Base-by-base conservation (phyloP, 768 basidiomycete species). In the Pulveroboletus frians region DNA sequence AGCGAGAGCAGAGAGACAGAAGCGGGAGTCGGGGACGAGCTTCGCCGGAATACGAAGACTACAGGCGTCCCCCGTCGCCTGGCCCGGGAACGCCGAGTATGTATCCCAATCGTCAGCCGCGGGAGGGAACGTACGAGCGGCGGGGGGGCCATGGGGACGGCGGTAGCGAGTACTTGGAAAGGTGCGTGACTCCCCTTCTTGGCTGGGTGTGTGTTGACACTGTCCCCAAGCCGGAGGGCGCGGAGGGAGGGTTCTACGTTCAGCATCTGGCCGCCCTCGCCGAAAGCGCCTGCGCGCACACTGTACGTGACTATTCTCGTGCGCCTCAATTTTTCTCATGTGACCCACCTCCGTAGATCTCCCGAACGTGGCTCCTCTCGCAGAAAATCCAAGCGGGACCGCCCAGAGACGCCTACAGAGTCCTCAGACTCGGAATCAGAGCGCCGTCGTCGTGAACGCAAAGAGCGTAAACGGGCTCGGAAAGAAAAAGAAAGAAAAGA, bases 191-290 rank as follows among this genome's bases (percentile, higher is more conserved):
- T 27, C 14, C 23, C 15, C 17, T 30, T 36, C 14, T 13, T 47
- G 7, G 9, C 11, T 29, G 13, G 47, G 9, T 11, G 27, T 17
- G 27, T 44, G 7, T 42, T 56, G 31, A 48, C 1, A n/a, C 14
- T 5, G 1, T 29, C 38, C 49, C 44, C 1, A 51, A 92, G 90
- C 57, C 90, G 91, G 29, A 75, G 87, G 47, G 62, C 73, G 40
- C 83, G 91, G 62, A 75, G 91, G 41, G 81, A 81, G 56, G 72
- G 57, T 5, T 77, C 69, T 9, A 74, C 73, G 5, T 64, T 81
- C 2, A 76, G 76, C 56, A 74, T 90, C n/a, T 93, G 91, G 91
- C 91, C 91, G 2, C 67, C 81, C 4, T 92, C 91, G 3, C 91
- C 91, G 0, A 85, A 84, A 54, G 78, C 75, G 9, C 80, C 81